Base-by-base conservation (phyloP, 306 rosid genomes). In the Dryas octopetala region DNA sequence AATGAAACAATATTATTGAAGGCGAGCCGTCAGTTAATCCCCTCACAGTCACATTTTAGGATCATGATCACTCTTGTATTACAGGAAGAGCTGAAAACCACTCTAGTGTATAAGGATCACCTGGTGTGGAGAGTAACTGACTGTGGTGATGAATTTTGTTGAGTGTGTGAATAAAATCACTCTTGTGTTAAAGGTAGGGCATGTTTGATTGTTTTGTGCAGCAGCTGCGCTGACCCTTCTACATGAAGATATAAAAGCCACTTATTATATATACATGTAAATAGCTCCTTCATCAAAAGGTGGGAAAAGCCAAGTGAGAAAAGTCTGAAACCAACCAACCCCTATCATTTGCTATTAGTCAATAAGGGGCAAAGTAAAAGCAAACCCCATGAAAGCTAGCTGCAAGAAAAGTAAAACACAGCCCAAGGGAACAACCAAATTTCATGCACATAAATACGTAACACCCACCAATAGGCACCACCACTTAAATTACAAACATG, bases 191-290 rank as follows among this genome's bases (percentile, higher is more conserved):
- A 40, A 53, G 50, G 62, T 26, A 10, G 9, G n/a, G 70, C 76
- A 70, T 59, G 68, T 1, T 41, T 41, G 52, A 71, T 54, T 17
- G 79, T 43, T 76, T 63, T 7, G 6, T 54, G 44, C 11, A 53
- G 79, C 63, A 70, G 77, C 50, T 47, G 48, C 65, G 71, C 67
- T 65, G 71, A 83, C 62, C 67, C 75, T 78, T 71, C 11, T 69
- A 59, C 76, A 17, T 68, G 83, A 66, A 75, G 68, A 41, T 19
- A 74, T 3, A 55, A 40, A 59, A 49, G 58, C 50, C 67, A 32
- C 38, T 32, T 32, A 32, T 44, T 44, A n/a, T 44, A 17, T 52
- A 44, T 44, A 38, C 38, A 65, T 46, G 23, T 23, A 0, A 23
- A 7, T 15, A 62, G 52, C 55, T 68, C 67, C 46, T 81, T 59